A percentile compares a stretch with the other conserved stretches of the same genome.
Conservation (phyloP, 441 rosid genomes). For the Geranium incanum region DNA sequence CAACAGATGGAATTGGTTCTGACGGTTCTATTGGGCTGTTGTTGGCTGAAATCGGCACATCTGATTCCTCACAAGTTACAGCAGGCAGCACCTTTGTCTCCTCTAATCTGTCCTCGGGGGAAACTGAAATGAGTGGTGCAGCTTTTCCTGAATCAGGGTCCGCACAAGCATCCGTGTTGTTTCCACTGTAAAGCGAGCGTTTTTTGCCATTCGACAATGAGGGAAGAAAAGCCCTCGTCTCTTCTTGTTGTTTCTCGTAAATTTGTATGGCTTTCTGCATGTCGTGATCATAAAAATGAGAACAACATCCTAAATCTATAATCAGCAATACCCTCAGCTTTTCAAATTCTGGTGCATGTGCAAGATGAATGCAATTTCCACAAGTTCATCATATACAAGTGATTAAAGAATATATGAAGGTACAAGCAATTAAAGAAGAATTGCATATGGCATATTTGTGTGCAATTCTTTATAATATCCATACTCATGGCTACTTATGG, state of each 20-base stretch:
- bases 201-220: constrained; percentile 1
- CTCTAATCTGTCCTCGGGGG: neutral
- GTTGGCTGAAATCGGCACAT: neutral
- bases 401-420: neutral
- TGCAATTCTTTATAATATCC: neutral
- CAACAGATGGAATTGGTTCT: neutral
- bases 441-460: neutral
- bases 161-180: neutral
- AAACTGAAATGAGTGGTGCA: neutral
- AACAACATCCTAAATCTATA: neutral
- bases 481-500: too few relatives aligned
- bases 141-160: neutral
- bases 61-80: neutral
- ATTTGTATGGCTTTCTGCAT: constrained; percentile 7
- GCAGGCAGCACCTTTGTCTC: neutral
- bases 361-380: neutral
- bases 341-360: neutral
- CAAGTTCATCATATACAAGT: neutral
- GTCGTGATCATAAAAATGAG: neutral
- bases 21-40: neutral
- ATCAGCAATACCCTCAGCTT: neutral
- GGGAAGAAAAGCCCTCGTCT: neutral
- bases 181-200: neutral
- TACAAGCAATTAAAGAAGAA: neutral
- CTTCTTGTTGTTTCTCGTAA: constrained; percentile 5